Evolutionary conservation across 306 rosid species (phyloP).

Genomic region (Amphicarpaea edgeworthii): DNA sequence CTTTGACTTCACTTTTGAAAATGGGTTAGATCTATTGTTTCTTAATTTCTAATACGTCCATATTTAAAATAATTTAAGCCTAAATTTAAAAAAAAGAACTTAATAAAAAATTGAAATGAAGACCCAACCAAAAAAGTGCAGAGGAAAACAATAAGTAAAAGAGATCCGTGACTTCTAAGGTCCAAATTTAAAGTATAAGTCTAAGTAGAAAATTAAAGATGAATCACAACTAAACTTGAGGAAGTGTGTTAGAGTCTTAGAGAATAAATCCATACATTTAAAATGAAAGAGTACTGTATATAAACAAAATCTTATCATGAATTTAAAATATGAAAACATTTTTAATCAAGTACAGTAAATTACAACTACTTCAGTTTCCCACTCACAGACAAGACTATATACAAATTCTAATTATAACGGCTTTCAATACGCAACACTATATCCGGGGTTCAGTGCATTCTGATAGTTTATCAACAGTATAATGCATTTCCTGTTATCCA

Average conservation of each 20-base stretch:
- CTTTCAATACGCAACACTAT: slow-evolving; percentile 21
- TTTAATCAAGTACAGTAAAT: background rate
- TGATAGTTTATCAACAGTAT: background rate
- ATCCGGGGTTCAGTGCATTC: slow-evolving; percentile 12
- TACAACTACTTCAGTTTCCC: background rate
- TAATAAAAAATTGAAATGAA: no score
- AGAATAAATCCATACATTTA: background rate
- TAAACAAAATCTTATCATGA: background rate
- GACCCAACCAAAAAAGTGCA: no score
- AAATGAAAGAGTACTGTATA: background rate
- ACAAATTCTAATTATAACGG: slow-evolving; percentile 9
- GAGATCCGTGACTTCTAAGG: background rate
- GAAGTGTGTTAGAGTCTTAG: background rate
- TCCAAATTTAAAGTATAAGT: background rate
- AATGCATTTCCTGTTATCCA: slow-evolving; percentile 6
- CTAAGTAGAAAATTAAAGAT: background rate
- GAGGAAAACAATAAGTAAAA: no score
- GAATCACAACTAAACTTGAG: background rate
- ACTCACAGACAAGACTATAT: background rate
- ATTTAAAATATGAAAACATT: background rate
- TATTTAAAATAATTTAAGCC: no score
- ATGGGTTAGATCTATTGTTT: no score
- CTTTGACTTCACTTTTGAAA: no score
- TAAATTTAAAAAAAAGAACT: no score
- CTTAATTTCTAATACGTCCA: no score